Conservation (phyloP, 179 eudicot genomes). For the Carnegiea gigantea region DNA sequence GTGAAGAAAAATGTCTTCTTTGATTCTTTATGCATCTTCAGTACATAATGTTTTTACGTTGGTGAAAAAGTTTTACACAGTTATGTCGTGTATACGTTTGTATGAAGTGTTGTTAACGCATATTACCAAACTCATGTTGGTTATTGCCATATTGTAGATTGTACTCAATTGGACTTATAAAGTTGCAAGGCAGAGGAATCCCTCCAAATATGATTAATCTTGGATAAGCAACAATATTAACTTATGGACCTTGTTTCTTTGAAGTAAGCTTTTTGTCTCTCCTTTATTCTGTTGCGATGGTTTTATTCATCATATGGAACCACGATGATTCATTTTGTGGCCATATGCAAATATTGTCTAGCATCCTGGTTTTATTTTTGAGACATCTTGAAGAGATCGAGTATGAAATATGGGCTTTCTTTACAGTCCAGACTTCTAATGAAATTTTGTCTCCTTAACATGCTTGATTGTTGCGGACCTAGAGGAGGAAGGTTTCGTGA, state of each 20-base stretch:
- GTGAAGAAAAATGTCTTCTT: background rate
- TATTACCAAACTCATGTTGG: constrained; percentile 1
- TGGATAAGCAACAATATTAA: constrained; percentile 49
- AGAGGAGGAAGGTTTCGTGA: no score
- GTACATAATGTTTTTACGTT: background rate
- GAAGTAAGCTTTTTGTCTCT: constrained; percentile 41
- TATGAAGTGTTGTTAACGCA: background rate
- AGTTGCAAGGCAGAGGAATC: constrained; percentile 9
- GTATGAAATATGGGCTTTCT: no score
- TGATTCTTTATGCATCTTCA: background rate
- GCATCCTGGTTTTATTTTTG: no score
- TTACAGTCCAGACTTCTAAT: no score
- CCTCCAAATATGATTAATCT: constrained; percentile 21
- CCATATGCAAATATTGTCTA: no score
- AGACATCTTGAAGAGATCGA: no score
- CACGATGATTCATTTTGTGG: no score
- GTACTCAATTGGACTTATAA: constrained; percentile 40
- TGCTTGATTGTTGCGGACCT: no score
- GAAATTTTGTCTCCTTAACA: no score
- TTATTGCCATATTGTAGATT: constrained; percentile 30
- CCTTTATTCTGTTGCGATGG: background rate
- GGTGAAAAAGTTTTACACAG: background rate
- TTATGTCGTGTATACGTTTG: background rate
- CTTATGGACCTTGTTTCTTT: constrained; percentile 60
- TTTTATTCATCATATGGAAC: background rate